Evolutionary conservation across 2,329 filamentous ascomycete genomes (phyloP).

Genomic region (Fusarium falciforme): DNA sequence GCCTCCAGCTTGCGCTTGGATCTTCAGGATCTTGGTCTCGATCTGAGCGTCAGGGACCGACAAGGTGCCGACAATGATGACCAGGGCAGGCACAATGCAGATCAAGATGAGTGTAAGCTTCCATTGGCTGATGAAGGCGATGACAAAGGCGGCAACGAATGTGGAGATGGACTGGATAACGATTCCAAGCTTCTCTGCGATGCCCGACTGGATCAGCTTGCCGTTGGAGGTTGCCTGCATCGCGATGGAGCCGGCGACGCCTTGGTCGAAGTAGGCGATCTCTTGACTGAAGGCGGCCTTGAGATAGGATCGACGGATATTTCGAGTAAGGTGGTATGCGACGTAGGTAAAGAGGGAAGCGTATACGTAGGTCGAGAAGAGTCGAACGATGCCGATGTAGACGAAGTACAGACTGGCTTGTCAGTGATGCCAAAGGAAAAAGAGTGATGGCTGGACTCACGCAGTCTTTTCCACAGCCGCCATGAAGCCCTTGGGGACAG

Average conservation of each 20-base stretch:
- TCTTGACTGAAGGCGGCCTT: conserved; percentile 60
- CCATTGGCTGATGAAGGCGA: conserved; percentile 52
- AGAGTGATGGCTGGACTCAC: background rate
- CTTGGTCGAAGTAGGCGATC: conserved; percentile 49
- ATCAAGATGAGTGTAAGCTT: conserved; percentile 53
- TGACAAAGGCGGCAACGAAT: conserved; percentile 51
- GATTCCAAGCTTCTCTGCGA: conserved; percentile 15
- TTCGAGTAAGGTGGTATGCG: conserved; percentile 60
- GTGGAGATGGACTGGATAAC: conserved; percentile 50
- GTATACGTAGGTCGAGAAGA: conserved; percentile 59
- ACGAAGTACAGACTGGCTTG: conserved; percentile 62
- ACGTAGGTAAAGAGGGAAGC: conserved; percentile 57
- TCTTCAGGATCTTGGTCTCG: conserved; percentile 44
- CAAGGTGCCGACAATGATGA: conserved; percentile 42
- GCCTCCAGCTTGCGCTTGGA: conserved; percentile 43
- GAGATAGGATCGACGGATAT: conserved; percentile 59
- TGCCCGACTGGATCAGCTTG: conserved; percentile 36
- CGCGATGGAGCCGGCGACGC: conserved; percentile 37
- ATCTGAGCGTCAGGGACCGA: conserved; percentile 37
- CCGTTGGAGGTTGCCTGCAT: conserved; percentile 50
- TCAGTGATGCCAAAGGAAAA: background rate
- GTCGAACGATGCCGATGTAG: conserved; percentile 66
- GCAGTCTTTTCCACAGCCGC: background rate
- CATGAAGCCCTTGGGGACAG: conserved; percentile 10
- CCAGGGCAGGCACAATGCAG: conserved; percentile 39